Conservation (phyloP, 106 monocot genomes). For the Cymbidium sinense region DNA sequence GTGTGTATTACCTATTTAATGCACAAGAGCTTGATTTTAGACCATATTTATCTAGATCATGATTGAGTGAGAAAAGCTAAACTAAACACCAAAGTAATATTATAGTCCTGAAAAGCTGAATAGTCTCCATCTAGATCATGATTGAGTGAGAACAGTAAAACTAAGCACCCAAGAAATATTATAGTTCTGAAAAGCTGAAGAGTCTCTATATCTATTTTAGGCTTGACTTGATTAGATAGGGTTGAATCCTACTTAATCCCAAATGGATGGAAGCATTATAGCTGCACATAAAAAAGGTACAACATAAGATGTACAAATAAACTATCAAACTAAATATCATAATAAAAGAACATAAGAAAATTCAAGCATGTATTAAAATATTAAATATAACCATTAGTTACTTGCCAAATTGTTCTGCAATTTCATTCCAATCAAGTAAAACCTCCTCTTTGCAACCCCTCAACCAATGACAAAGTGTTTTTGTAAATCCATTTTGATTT, state of each 20-base stretch:
- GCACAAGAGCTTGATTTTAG: neutral
- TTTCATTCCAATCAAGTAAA: conserved; percentile 90
- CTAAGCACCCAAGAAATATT: too few species aligned
- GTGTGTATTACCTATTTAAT: neutral
- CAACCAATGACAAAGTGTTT: conserved; percentile 32
- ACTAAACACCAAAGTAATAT: neutral
- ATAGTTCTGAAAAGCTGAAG: too few species aligned
- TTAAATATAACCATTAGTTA: neutral
- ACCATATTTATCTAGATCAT: neutral
- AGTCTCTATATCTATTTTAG: too few species aligned
- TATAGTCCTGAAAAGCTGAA: too few species aligned
- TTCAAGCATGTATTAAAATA: neutral
- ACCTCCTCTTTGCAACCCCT: conserved; percentile 34
- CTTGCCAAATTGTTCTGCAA: conserved; percentile 76
- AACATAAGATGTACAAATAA: neutral
- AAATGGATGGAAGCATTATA: neutral
- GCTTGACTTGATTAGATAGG: too few species aligned
- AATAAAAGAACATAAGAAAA: neutral
- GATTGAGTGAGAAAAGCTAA: neutral
- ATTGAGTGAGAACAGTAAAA: too few species aligned
- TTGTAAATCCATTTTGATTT: conserved; percentile 24
- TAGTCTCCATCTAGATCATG: too few species aligned
- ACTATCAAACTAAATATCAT: neutral
- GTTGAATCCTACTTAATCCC: neutral
- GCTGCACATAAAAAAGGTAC: neutral